Evolutionary conservation across 163 green algal species (phyloP), one percentile per base, ranked within the genome.

Genomic region (Chloroidium sp.): DNA sequence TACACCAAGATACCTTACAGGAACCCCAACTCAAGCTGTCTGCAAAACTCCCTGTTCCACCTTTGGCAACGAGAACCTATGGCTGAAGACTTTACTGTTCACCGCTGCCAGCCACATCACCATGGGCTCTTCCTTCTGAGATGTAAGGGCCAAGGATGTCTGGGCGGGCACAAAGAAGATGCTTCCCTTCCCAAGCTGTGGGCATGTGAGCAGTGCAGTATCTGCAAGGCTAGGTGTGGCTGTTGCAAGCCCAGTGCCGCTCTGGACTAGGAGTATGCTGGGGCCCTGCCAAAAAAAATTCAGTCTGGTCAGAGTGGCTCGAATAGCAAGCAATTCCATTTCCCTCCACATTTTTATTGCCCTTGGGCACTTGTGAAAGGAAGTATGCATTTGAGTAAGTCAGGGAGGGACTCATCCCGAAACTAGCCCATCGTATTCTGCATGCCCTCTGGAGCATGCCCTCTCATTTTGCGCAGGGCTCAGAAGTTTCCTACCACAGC

Each of bases 91-190:
- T 36, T 36, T 36, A 36, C 36, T 36, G 36, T 36, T 36, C 36
- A 36, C 36, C 36, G 36, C 36, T 36, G 36, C 36, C 36, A 36
- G 36, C 36, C 36, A 36, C 36, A 36, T 36, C 36, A 36, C 36
- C 36, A 36, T 36, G 36, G 36, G 36, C 36, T 36, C 36, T 36
- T 36, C 36, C 36, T 36, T 36, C 36, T 36, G 36, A 36, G 36
- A 36, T 36, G 67, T 72, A 10, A 93, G 12, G 13, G 80, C 80
- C 76, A 96, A 62, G 57, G 78, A 57, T 2, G 88, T 88, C 8
- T 81, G 83, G 0, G 88, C 86, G 2, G 89, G 84, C 79, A 95
- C 76, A 79, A 95, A 94, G 60, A 91, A 82, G 1, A 93, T 82
- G 13, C 82, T 84, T 62, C 90, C 91, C 59, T 83, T 84, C 2